Evolutionary conservation across 371 early-diverging fungal species (phyloP), one percentile per base, ranked within the genome.

Genomic region (Massospora cicadina): DNA sequence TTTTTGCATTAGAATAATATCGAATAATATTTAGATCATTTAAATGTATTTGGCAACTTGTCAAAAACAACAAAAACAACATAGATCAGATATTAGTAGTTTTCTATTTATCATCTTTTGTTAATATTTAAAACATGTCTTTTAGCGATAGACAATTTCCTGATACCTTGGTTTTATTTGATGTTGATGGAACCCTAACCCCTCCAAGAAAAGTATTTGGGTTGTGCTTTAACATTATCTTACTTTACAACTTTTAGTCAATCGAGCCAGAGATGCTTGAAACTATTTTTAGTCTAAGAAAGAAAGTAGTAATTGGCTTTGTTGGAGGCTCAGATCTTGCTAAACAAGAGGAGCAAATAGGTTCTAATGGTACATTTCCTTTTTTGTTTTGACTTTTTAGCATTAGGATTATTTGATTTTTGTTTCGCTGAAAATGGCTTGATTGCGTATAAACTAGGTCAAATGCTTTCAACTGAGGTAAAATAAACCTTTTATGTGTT

Each of bases 341-440:
- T 70, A 99, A 99, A 82, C 99, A 99, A 77, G 74, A 84, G 67
- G 99, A 99, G 76, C 99, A 99, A 76, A 81, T 99, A 64, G 99
- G 99, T 32, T 75, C 65, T 21, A 78, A 87, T 68, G 86, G 92
- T 85, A 79, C 31, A 29, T 28, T 55, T 59, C 26, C 5, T 21
- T 24, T 32, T 54, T 33, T 53, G 17, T 43, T 2, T 60, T 24
- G 29, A 58, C 28, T 17, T 24, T 31, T 58, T 72, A 83, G 81
- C 76, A 53, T 68, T 95, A 53, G 71, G 87, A 27, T 71, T 89
- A 70, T 99, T 99, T 79, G 99, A 99, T 74, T 99, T 81, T 74
- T 87, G 88, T 70, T 99, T 99, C 78, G 88, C 99, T 33, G 99
- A 99, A 77, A 99, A 99, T 79, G 99, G 99, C 5, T 77, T 99